These are phyloP conservation scores for Coniferiporia weirii DNA, from an alignment of 1,284 basidiomycete species.

Conservation along the genomic window DNA sequence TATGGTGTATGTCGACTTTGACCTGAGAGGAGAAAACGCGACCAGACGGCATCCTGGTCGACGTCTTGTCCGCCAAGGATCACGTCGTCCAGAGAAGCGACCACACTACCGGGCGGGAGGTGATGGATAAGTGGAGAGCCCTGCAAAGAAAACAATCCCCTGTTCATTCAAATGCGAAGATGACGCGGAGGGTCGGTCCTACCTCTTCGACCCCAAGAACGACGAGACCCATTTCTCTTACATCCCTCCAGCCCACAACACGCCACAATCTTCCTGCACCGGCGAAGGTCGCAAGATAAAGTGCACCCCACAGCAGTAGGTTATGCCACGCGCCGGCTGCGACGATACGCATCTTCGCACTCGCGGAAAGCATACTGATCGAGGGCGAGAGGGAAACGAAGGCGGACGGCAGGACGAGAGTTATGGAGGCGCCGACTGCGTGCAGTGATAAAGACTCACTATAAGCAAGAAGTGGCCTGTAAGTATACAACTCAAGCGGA, in stretches of 20 bases:
- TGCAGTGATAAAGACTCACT: slow-evolving; percentile 53
- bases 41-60: slow-evolving; percentile 39
- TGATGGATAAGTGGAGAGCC: slow-evolving; percentile 49
- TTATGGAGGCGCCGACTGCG: slow-evolving; percentile 51
- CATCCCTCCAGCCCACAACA: slow-evolving; percentile 45
- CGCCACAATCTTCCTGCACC: slow-evolving; percentile 29
- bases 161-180: background rate
- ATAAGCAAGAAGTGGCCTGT: slow-evolving; percentile 1
- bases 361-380: slow-evolving; percentile 36
- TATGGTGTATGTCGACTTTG: slow-evolving; percentile 10
- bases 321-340: slow-evolving; percentile 72
- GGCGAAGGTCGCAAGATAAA: slow-evolving; percentile 30
- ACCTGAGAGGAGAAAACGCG: slow-evolving; percentile 34
- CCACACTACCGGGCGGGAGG: slow-evolving; percentile 46
- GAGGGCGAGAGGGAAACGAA: slow-evolving; percentile 51
- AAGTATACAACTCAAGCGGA: slow-evolving; percentile 2
- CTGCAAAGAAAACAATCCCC: slow-evolving; percentile 30
- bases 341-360: slow-evolving; percentile 48
- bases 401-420: slow-evolving; percentile 59
- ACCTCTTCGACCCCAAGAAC: slow-evolving; percentile 48
- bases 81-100: slow-evolving; percentile 56
- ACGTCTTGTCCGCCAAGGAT: slow-evolving; percentile 28
- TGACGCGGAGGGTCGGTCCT: background rate
- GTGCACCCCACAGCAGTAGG: slow-evolving; percentile 39
- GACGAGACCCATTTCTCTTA: slow-evolving; percentile 43